Percentiles rank a stretch among this genome's conserved stretches.
Conservation (phyloP, 352 stramenopile species). For the Pythium phragmitis region DNA sequence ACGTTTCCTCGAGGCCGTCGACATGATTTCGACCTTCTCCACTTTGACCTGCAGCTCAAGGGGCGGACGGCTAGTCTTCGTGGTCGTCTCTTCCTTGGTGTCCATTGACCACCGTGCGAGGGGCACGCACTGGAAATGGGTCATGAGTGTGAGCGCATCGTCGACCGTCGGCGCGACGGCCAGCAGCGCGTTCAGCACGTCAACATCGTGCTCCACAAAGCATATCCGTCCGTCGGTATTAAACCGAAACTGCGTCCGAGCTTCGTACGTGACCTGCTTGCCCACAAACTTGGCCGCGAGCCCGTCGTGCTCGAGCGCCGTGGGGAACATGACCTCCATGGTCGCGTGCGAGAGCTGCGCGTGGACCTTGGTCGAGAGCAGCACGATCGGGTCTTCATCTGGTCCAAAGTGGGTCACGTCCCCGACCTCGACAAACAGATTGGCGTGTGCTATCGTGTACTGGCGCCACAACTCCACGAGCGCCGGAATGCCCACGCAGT, state of each 20-base stretch:
- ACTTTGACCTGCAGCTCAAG: conserved; percentile 11
- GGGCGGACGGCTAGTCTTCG: background rate
- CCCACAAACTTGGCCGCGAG: conserved; percentile 28
- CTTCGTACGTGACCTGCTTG: conserved; percentile 23
- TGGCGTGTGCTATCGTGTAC: conserved; percentile 27
- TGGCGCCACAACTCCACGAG: conserved; percentile 31
- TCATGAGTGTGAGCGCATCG: conserved; percentile 16
- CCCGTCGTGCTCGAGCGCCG: conserved; percentile 14
- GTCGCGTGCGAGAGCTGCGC: conserved; percentile 24
- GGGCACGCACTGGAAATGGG: conserved; percentile 12
- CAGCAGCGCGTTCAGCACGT: conserved; percentile 20
- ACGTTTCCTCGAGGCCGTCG: background rate
- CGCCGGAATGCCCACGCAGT: conserved; percentile 22
- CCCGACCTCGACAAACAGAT: conserved; percentile 27
- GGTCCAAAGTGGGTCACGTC: conserved; percentile 19
- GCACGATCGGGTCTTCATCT: conserved; percentile 24
- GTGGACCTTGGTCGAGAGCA: conserved; percentile 23
- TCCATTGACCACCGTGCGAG: conserved; percentile 16
- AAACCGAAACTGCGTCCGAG: conserved; percentile 28
- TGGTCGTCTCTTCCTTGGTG: background rate
- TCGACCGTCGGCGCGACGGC: background rate
- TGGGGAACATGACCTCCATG: conserved; percentile 30
- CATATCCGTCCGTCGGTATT: conserved; percentile 25
- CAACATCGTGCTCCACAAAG: conserved; percentile 20
- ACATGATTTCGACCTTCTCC: conserved; percentile 10